A percentile compares a stretch with the other conserved stretches of the same genome.
Evolutionary conservation across 176 grass and related monocot species (phyloP).

Genomic region (Secale cereale): DNA sequence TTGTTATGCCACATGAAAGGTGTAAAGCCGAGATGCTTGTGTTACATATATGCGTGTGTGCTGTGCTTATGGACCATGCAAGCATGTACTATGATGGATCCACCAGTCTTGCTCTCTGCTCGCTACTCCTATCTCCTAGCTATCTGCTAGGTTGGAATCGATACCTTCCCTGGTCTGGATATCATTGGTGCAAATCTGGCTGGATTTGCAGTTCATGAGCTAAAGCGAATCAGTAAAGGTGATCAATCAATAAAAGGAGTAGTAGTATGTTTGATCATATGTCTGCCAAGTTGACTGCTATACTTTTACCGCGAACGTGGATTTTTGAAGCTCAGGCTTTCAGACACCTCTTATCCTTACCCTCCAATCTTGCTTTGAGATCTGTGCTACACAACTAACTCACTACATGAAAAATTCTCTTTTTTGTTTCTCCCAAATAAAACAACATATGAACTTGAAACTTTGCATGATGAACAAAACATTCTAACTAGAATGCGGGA

Average conservation of each 20-base stretch:
- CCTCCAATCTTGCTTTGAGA: too few relatives aligned
- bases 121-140: neutral
- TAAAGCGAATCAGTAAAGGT: slow-evolving; percentile 11
- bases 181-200: slow-evolving; percentile 24
- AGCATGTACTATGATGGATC: neutral
- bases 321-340: too few relatives aligned
- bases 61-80: slow-evolving; percentile 23
- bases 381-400: too few relatives aligned
- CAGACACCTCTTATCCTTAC: too few relatives aligned
- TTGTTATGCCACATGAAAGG: slow-evolving; percentile 38
- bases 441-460: too few relatives aligned
- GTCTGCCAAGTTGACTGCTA: neutral
- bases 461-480: too few relatives aligned
- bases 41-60: neutral
- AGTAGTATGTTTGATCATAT: neutral
- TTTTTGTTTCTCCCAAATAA: too few relatives aligned
- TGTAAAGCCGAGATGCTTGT: slow-evolving; percentile 25
- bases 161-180: slow-evolving; percentile 20
- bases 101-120: neutral
- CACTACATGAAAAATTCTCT: too few relatives aligned
- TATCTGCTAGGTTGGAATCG: slow-evolving; percentile 19
- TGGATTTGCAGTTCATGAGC: slow-evolving; percentile 24
- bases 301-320: neutral
- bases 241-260: slow-evolving; percentile 15
- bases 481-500: too few relatives aligned